Evolutionary conservation across 2,329 filamentous ascomycete genomes (phyloP).

Genomic region (Leptosphaerulina australis): DNA sequence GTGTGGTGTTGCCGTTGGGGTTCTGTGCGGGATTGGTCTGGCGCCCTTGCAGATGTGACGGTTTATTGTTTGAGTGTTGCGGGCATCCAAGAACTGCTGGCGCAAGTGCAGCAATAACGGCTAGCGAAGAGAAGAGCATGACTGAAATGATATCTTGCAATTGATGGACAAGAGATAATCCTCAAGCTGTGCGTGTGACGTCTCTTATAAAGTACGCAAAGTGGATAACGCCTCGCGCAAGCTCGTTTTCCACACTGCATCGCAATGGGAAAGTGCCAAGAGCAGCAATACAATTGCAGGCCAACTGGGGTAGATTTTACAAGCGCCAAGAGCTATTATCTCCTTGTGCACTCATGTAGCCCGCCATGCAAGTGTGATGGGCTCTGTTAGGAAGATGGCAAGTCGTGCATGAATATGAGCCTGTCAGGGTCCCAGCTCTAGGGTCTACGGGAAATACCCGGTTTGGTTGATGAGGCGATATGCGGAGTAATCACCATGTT

Average conservation of each 20-base stretch:
- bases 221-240: not conserved
- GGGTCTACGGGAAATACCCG: not conserved
- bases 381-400: not conserved
- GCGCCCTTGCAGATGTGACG: constrained; percentile 12
- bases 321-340: not conserved
- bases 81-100: constrained; percentile 19
- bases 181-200: not conserved
- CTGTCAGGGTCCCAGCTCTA: not conserved
- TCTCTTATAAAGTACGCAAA: not conserved
- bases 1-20: constrained; percentile 18
- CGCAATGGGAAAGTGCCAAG: constrained; percentile 2
- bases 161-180: not conserved
- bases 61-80: constrained; percentile 25
- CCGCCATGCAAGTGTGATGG: not conserved
- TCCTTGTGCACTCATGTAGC: not conserved
- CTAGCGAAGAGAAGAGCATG: constrained; percentile 23
- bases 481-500: not conserved
- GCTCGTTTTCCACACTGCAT: not conserved
- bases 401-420: not conserved
- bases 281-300: not conserved
- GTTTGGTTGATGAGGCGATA: not conserved
- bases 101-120: constrained; percentile 13
- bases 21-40: constrained; percentile 10
- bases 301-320: not conserved
- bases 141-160: not conserved